These are phyloP conservation scores for Tritrichomonas musculus DNA, from an alignment of 208 protist species.

Conservation along the genomic window DNA sequence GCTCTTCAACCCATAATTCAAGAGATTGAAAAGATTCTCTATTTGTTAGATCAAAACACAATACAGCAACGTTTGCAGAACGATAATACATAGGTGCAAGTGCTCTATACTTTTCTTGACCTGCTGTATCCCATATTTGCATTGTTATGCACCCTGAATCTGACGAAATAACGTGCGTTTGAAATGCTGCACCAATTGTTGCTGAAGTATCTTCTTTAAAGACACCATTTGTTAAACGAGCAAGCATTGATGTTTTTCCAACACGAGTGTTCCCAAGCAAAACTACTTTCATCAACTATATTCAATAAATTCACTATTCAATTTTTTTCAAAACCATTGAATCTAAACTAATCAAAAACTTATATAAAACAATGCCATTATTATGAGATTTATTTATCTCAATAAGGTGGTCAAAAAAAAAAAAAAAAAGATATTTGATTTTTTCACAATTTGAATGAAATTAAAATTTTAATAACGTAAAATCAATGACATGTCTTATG, in stretches of 20 bases:
- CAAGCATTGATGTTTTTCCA: not conserved
- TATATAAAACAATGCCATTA: too few relatives aligned
- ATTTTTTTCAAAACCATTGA: too few relatives aligned
- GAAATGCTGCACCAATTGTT: constrained; percentile 28
- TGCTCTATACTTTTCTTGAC: not conserved
- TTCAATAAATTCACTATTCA: too few relatives aligned
- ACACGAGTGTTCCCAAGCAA: not conserved
- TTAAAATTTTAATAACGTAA: not conserved
- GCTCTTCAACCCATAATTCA: not conserved
- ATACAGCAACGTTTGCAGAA: constrained; percentile 2
- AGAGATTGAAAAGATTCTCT: not conserved
- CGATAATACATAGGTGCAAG: constrained; percentile 29
- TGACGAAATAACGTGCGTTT: not conserved
- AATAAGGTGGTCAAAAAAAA: too few relatives aligned
- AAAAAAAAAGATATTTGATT: too few relatives aligned
- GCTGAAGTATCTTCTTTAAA: not conserved
- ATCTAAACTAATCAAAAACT: too few relatives aligned
- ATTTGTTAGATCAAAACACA: constrained; percentile 26
- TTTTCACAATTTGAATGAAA: not conserved
- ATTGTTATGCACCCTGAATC: not conserved
- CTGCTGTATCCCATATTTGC: constrained; percentile 30
- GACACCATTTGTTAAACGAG: not conserved
- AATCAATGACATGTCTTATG: not conserved
- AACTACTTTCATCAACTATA: constrained; percentile 33
- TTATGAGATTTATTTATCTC: too few relatives aligned